These are phyloP conservation scores for Penicillium sp. DNA, from an alignment of 2,329 filamentous ascomycete genomes.

Conservation along the genomic window DNA sequence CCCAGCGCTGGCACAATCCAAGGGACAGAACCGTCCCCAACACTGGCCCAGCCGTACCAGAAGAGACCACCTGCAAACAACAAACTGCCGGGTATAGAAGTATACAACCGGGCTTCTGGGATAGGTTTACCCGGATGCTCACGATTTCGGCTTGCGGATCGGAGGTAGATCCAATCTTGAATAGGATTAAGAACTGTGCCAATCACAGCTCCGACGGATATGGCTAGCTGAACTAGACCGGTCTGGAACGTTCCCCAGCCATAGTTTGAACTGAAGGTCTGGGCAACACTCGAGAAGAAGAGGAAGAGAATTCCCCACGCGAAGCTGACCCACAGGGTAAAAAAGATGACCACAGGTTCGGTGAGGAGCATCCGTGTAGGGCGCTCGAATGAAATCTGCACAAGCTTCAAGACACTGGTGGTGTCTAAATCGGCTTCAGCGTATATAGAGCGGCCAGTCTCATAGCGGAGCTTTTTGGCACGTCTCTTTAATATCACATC, in stretches of 20 bases:
- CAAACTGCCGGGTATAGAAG: constrained; percentile 43
- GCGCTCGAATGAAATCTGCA: constrained; percentile 44
- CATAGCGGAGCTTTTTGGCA: constrained; percentile 40
- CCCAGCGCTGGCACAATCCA: constrained; percentile 39
- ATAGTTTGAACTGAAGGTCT: constrained; percentile 43
- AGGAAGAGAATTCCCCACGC: constrained; percentile 48
- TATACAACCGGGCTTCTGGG: constrained; percentile 47
- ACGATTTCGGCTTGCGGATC: constrained; percentile 26
- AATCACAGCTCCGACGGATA: constrained; percentile 45
- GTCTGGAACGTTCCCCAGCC: constrained; percentile 38
- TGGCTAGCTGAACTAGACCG: constrained; percentile 43
- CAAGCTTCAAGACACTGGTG: constrained; percentile 25
- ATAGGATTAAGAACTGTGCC: constrained; percentile 44
- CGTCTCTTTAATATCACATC: constrained; percentile 45
- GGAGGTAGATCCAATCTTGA: constrained; percentile 35
- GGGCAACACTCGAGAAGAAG: constrained; percentile 44
- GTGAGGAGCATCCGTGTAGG: constrained; percentile 43
- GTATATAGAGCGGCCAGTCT: constrained; percentile 35
- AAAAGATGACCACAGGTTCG: constrained; percentile 45
- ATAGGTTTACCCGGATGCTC: constrained; percentile 43
- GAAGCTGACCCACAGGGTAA: constrained; percentile 48
- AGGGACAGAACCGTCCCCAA: constrained; percentile 23
- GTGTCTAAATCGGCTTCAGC: constrained; percentile 28
- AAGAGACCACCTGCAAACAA: constrained; percentile 37
- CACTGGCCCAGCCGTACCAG: constrained; percentile 39